Evolutionary conservation across 257 asterid genomes (phyloP), one percentile per base, ranked within the genome.

Genomic region (Scutellaria galericulata): DNA sequence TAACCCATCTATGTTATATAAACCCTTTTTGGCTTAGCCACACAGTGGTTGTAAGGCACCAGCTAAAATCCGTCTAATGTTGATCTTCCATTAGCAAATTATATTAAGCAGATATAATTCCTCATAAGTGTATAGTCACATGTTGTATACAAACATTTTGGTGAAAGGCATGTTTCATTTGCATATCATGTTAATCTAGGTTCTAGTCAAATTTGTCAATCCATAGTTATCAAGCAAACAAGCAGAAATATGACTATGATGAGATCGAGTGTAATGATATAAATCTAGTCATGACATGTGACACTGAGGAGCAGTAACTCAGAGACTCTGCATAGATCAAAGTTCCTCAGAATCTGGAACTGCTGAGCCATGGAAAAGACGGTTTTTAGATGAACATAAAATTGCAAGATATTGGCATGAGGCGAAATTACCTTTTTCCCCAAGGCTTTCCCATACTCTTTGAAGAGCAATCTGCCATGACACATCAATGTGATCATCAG

Each of bases 391-490:
- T 18, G 59, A 64, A 47, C 41, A 47, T 7, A 62, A 40, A 27
- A 14, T 5, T 31, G 47, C 59, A 22, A 35, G 9, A 47, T 7
- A 31, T 7, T n/a, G 41, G n/a, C 51, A 40, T 60, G 46, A 55
- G 56, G 70, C 60, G 60, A 45, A 22, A 46, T 56, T 66, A 91
- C 98, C 96, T 82, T 79, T 85, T 78, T 84, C 92, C 48, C 78
- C 94, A 40, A 37, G 86, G 84, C 84, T 84, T 83, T 95, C 96
- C 98, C 98, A 95, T 80, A 86, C 45, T 84, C 77, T 85, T 83
- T 90, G 99, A 75, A 92, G 97, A 63, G 87, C 83, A 76, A 88
- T 66, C 85, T 95, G 99, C 97, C 97, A 95, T 15, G 98, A 87
- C 69, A 95, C 72, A 85, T 95, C 96, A 75, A 87, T 88, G 73